Evolutionary conservation across 352 stramenopile species (phyloP).

Genomic region (Phytophthora vignae): DNA sequence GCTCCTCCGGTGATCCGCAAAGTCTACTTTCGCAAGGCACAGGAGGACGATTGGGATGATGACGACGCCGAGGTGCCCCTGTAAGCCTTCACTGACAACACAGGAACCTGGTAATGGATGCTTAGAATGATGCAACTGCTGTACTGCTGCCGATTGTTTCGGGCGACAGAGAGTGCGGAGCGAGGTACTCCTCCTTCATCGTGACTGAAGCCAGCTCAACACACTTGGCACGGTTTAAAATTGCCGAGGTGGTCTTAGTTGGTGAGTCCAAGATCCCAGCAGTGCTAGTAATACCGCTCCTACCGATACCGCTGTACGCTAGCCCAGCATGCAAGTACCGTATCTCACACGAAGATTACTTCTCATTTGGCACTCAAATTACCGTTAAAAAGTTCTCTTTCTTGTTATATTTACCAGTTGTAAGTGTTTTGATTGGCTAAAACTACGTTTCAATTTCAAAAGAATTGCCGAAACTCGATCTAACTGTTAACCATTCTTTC

Average conservation of each 20-base stretch:
- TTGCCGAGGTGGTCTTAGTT: neutral
- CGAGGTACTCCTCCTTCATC: conserved; percentile 66
- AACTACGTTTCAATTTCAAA: no score
- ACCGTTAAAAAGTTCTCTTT: no score
- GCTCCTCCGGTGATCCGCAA: neutral
- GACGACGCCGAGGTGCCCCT: neutral
- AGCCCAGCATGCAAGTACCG: no score
- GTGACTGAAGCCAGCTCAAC: conserved; percentile 61
- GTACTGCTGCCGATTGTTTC: conserved; percentile 65
- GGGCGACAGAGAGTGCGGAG: conserved; percentile 75
- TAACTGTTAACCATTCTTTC: no score
- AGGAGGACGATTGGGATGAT: neutral
- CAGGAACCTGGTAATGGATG: neutral
- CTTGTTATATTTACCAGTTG: no score
- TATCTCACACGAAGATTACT: no score
- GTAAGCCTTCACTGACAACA: conserved; percentile 4
- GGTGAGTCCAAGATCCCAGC: neutral
- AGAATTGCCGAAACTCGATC: no score
- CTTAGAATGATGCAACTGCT: conserved; percentile 35
- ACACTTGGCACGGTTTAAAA: conserved; percentile 23
- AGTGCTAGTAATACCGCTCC: neutral
- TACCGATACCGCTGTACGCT: neutral
- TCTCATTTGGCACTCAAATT: no score
- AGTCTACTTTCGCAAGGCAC: neutral
- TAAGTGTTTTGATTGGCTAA: no score